Evolutionary conservation across 164 flowering plant species (phyloP), one percentile per base, ranked within the genome.

Genomic region (Vitis rotundifolia): DNA sequence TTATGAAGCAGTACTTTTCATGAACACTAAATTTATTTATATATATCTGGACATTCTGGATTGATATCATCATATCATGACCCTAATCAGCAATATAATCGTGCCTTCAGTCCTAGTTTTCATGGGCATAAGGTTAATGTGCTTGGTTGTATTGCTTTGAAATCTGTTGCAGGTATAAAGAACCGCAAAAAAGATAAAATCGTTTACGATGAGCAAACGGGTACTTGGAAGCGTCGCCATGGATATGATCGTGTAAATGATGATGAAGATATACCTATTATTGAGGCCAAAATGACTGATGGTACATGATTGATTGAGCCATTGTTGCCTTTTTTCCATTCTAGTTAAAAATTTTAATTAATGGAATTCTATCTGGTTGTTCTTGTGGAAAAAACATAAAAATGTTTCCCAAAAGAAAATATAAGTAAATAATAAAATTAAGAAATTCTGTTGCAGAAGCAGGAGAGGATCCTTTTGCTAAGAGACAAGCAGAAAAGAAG

Each of bases 231-330:
- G 82, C 91, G 98, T 31, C 90, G 88, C 1, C 81, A 82, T 85
- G 99, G 98, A 29, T 93, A 93, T 80, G 99, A 93, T 74, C 97
- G 93, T 76, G 98, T 89, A 12, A 85, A 90, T 84, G 99, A 95
- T 74, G 91, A 86, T 65, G 74, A 81, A 16, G 82, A 86, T 71
- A 50, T 88, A 9, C 90, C 94, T 58, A 88, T 88, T 54, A 81
- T 89, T 63, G 91, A 85, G 70, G 91, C 91, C 50, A 88, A 89
- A 77, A 68, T 65, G 78, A 81, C 86, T 59, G 89, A 89, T 71
- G 91, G 82, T 81, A 61, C 47, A 3, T 55, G 6, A n/a, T 26
- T 53, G 1, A 18, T 15, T 11, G 22, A 49, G 26, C 54, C 18
- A 14, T 11, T 18, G 15, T 2, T 52, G 50, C 44, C 44, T 37